Conservation (phyloP, 2,329 filamentous ascomycete genomes). For the Drechslerella coelobrocha region DNA sequence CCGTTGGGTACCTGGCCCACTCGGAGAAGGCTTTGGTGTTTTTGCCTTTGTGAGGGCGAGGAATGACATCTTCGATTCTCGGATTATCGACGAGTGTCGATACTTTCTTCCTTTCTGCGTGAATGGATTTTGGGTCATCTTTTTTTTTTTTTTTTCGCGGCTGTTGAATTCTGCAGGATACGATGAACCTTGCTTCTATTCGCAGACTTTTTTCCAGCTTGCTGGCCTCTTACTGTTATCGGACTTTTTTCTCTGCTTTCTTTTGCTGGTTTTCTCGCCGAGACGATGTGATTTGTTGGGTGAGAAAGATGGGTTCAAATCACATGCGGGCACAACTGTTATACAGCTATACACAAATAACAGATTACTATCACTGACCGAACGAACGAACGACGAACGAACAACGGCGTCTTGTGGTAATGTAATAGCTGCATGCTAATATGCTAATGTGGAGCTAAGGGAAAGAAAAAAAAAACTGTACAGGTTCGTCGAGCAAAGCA, state of each 20-base stretch:
- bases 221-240: too few species aligned
- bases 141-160: too few species aligned
- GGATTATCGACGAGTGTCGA: not conserved
- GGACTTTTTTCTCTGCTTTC: not conserved
- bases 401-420: too few species aligned
- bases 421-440: too few species aligned
- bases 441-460: too few species aligned
- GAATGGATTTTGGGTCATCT: not conserved
- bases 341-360: conserved; percentile 19
- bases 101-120: not conserved
- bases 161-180: too few species aligned
- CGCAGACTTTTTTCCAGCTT: not conserved
- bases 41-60: not conserved
- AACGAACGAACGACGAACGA: not conserved
- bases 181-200: not conserved
- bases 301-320: conserved; percentile 10
- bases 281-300: conserved; percentile 22
- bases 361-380: not conserved
- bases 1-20: conserved; percentile 49
- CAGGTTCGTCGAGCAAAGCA: too few species aligned
- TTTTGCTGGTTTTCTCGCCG: too few species aligned
- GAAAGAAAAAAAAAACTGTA: too few species aligned
- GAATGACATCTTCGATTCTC: conserved; percentile 6
- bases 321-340: conserved; percentile 39
- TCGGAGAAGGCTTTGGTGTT: conserved; percentile 39